Evolutionary conservation across 805 yeast species (phyloP).

Genomic region (Metschnikowia sp.): DNA sequence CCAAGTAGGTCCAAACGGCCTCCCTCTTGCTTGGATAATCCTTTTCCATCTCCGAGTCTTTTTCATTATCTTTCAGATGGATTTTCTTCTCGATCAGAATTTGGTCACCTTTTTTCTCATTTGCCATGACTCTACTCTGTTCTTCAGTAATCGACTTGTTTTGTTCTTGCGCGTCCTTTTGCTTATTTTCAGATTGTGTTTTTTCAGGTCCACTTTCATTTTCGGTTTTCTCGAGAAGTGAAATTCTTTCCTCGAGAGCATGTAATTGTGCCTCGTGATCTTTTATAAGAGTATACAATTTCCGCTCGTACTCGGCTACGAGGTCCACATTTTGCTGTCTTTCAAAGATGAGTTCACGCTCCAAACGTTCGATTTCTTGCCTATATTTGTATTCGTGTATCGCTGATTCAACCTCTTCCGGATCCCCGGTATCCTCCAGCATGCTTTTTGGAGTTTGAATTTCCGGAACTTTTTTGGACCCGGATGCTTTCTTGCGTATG

Average conservation of each 20-base stretch:
- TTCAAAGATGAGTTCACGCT: slow-evolving; percentile 1
- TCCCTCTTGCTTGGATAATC: too few species aligned
- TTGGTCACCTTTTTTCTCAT: not conserved
- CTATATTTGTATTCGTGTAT: slow-evolving; percentile 6
- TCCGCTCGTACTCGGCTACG: slow-evolving; percentile 10
- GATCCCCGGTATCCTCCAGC: not conserved
- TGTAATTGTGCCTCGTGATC: slow-evolving; percentile 8
- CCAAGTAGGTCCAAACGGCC: too few species aligned
- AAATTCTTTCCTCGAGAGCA: not conserved
- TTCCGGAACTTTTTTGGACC: too few species aligned
- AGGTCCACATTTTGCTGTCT: not conserved
- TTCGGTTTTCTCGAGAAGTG: too few species aligned
- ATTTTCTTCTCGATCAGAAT: not conserved
- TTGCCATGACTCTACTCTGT: not conserved
- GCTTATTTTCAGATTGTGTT: too few species aligned
- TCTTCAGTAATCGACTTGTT: not conserved
- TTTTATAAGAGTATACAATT: slow-evolving; percentile 3
- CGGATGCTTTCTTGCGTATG: too few species aligned
- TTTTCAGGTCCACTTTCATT: too few species aligned
- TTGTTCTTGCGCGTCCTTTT: too few species aligned
- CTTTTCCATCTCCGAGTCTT: not conserved
- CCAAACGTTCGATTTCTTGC: slow-evolving; percentile 1
- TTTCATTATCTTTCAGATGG: not conserved
- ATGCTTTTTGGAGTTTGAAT: too few species aligned
- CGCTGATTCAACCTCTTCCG: slow-evolving; percentile 6